phyloP scores from a whole-genome alignment of 2,329 filamentous ascomycete species.

The Dothiorella sarmentorum region DNA sequence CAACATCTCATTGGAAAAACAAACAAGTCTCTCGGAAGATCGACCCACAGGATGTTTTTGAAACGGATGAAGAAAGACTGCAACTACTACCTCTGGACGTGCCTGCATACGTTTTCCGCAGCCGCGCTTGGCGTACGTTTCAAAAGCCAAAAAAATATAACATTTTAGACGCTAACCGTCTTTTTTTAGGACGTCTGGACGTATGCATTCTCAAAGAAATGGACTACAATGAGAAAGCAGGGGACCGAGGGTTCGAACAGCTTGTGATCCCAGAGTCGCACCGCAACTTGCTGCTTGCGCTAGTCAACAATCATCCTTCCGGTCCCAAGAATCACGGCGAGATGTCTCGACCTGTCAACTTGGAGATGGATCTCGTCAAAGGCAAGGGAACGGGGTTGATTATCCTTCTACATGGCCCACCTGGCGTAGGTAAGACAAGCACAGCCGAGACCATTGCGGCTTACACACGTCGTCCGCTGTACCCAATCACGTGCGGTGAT shows the following conservation, averaged over 20 bases:
- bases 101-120: constrained; percentile 17
- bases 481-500: constrained; percentile 13
- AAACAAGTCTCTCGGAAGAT: not conserved
- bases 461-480: not conserved
- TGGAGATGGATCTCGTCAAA: not conserved
- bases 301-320: constrained; percentile 28
- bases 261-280: constrained; percentile 30
- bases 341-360: not conserved
- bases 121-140: constrained; percentile 17
- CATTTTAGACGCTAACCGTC: not conserved
- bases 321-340: not conserved
- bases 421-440: not conserved
- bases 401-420: not conserved
- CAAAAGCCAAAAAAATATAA: not conserved
- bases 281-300: constrained; percentile 32
- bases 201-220: constrained; percentile 18
- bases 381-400: not conserved
- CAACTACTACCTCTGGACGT: constrained; percentile 10
- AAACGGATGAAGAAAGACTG: not conserved
- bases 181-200: constrained; percentile 1
- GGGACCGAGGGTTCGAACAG: constrained; percentile 18
- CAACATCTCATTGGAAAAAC: no score
- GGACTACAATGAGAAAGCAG: constrained; percentile 1
- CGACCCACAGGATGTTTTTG: not conserved
- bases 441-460: constrained; percentile 1